Percentiles rank a stretch among this genome's conserved stretches.
These are phyloP conservation scores for Quercus gilva DNA, from an alignment of 306 rosid species.

Conservation along the genomic window DNA sequence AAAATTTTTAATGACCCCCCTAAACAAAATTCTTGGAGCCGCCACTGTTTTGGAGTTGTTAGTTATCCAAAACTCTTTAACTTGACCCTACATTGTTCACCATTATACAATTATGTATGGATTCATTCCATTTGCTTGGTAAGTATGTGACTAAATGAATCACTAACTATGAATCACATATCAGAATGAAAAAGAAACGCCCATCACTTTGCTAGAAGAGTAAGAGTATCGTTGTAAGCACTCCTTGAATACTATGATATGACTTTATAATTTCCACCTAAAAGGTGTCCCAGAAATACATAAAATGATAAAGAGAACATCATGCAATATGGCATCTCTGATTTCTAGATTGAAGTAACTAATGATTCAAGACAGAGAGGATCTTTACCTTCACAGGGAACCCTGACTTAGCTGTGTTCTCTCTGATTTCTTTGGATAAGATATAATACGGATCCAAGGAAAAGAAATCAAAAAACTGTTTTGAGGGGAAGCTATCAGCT, in stretches of 20 bases:
- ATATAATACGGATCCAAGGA: conserved; percentile 45
- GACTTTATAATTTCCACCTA: no score
- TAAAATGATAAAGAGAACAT: conserved; percentile 1
- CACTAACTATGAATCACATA: neutral
- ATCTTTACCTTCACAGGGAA: conserved; percentile 47
- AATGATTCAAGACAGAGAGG: neutral
- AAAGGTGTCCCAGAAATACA: neutral
- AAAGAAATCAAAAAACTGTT: conserved; percentile 45
- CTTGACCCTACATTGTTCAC: neutral
- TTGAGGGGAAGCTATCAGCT: conserved; percentile 45
- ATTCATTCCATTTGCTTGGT: neutral
- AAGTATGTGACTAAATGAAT: conserved; percentile 5
- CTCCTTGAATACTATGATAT: no score
- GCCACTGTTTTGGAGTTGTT: neutral
- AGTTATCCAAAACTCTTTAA: neutral
- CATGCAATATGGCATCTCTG: conserved; percentile 9
- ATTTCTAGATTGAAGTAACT: neutral
- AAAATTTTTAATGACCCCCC: no score
- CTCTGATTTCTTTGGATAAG: conserved; percentile 55
- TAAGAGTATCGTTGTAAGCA: no score
- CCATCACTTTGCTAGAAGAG: no score
- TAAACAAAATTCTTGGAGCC: no score
- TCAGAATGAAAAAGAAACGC: conserved; percentile 2
- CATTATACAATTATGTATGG: neutral
- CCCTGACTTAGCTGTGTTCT: conserved; percentile 41